These are phyloP conservation scores for Fusarium miscanthi DNA, from an alignment of 2,329 filamentous ascomycete species.

Conservation along the genomic window DNA sequence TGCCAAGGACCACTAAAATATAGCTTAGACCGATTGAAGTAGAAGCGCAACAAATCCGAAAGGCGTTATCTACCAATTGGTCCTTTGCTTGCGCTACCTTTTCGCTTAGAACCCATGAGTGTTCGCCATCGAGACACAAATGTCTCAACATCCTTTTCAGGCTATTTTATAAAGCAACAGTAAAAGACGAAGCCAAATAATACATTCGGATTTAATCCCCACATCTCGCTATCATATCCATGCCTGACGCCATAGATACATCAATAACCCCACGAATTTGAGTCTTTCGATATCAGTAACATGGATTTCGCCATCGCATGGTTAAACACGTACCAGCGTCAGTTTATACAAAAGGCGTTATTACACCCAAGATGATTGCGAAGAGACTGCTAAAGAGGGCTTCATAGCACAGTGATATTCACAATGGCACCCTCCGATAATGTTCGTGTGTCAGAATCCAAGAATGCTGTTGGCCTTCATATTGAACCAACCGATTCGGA, in stretches of 20 bases:
- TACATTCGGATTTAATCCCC: background rate
- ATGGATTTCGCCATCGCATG: background rate
- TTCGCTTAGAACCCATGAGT: background rate
- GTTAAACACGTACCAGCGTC: background rate
- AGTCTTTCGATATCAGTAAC: background rate
- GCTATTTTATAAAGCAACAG: background rate
- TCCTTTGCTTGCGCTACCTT: background rate
- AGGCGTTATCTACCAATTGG: too few species aligned
- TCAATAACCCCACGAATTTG: background rate
- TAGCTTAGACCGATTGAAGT: background rate
- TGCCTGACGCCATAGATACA: background rate
- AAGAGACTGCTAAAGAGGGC: too few species aligned
- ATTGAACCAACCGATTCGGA: background rate
- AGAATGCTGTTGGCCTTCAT: background rate
- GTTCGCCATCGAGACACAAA: background rate
- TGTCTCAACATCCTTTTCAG: background rate
- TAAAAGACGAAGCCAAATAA: background rate
- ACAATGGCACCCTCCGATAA: background rate
- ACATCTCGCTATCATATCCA: background rate
- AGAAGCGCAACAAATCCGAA: background rate
- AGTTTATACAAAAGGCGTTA: background rate
- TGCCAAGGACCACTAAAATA: background rate
- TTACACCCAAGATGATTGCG: accelerated
- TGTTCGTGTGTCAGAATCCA: background rate
- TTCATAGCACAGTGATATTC: accelerated